phyloP scores from a whole-genome alignment of 1,284 basidiomycete genomes.

The Malassezia nana region DNA sequence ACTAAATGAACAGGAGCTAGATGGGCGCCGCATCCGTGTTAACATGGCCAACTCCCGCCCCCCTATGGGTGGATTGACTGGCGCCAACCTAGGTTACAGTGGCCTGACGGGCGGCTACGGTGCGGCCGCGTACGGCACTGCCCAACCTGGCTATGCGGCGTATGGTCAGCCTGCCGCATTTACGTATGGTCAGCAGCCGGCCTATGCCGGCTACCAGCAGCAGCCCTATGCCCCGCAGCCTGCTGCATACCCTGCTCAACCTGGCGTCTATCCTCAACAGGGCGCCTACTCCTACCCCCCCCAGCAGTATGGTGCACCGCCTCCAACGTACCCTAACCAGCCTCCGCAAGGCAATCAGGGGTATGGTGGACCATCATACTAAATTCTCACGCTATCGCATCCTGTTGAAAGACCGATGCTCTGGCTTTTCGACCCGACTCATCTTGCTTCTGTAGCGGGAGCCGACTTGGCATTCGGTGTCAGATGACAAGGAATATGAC shows the following conservation, averaged over 20 bases:
- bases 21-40: constrained; percentile 77
- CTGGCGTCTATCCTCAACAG: constrained; percentile 26
- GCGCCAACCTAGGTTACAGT: constrained; percentile 30
- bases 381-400: constrained; percentile 6
- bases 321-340: not conserved
- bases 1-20: constrained; percentile 84
- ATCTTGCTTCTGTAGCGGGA: not conserved
- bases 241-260: constrained; percentile 26
- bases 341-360: constrained; percentile 11
- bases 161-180: constrained; percentile 30
- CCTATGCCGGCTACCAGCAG: constrained; percentile 34
- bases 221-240: constrained; percentile 28
- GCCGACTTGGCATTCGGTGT: not conserved
- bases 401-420: not conserved
- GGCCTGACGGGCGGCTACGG: constrained; percentile 45
- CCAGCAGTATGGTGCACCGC: constrained; percentile 10
- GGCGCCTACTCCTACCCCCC: constrained; percentile 11
- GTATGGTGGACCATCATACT: constrained; percentile 27
- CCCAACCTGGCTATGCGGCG: constrained; percentile 28
- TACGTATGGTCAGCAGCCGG: constrained; percentile 24
- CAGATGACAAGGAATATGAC: not conserved
- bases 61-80: constrained; percentile 35
- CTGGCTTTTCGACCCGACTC: not conserved
- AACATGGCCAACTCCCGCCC: constrained; percentile 82
- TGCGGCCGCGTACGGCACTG: constrained; percentile 33